Base-by-base conservation (phyloP, 768 basidiomycete genomes). In the Tricholoma bakamatsutake region DNA sequence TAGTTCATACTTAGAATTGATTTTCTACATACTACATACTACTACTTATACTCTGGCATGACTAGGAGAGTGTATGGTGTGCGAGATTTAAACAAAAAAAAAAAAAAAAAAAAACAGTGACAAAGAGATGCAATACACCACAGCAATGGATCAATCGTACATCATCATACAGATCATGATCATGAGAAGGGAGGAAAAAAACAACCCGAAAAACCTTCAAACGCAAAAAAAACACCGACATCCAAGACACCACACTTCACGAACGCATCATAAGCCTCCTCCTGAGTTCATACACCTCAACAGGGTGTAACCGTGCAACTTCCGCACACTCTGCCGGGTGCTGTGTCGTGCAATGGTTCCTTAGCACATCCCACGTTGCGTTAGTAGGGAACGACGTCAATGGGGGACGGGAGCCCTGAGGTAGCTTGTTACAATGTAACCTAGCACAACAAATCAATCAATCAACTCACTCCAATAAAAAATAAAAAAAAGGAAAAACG, bases 261-360 rank as follows among this genome's bases (percentile, higher is more conserved):
- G 27, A n/a, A 9, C 24, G 40, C 37, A 24, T 28, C 9, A 40
- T 27, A 3, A 72, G 63, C 42, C 69, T 61, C 37, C 68, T 60
- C 24, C 73, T 66, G 15, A 76, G 60, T 56, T 72, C 70, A 13
- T 62, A 64, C 18, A 76, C 59, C 57, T 72, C 66, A 12, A 69
- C 69, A 10, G 68, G 66, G 33, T 67, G 67, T 33, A 76, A 56
- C 13, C 66, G 61, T 1, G 66, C 67, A 40, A 76, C 67, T 39
- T 74, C 73, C 18, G 61, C 66, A 46, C 73, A 72, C 37, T 68
- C 74, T 1, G 56, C 61, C 1, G 72, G 73, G 52, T 76, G 75
- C 48, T 62, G 57, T 27, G 52, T 55, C 30, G 67, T 61, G 52
- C 68, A 71, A 51, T 76, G 75, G 15, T 67, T 57, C 31, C 70